phyloP scores from a whole-genome alignment of 768 basidiomycete genomes.

The Hypholoma fasciculare region DNA sequence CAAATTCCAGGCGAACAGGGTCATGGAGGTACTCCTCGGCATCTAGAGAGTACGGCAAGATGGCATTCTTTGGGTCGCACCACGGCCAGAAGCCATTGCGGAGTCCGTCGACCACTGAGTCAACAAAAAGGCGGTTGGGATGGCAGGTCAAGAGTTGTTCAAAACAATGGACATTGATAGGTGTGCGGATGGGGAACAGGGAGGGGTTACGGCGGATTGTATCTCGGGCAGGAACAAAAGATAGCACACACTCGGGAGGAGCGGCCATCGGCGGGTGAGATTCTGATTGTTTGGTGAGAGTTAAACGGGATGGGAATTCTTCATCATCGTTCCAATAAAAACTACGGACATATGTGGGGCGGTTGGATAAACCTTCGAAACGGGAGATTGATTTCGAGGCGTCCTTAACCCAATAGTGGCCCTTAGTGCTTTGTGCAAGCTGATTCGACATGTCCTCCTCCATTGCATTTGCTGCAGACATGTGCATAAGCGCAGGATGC shows the following conservation, averaged over 20 bases:
- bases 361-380: background rate
- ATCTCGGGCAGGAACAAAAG: background rate
- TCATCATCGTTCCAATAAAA: background rate
- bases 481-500: constrained; percentile 18
- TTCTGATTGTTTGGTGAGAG: background rate
- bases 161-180: background rate
- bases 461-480: constrained; percentile 14
- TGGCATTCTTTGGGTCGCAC: background rate
- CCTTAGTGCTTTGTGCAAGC: constrained; percentile 1
- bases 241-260: background rate
- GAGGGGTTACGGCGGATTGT: background rate
- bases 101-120: background rate
- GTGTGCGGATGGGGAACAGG: background rate
- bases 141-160: background rate
- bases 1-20: background rate
- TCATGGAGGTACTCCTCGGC: background rate
- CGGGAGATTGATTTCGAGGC: background rate
- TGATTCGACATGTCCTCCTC: background rate
- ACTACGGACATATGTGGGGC: background rate
- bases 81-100: background rate
- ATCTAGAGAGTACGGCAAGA: background rate
- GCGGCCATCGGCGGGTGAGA: background rate
- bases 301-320: background rate
- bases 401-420: background rate
- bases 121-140: background rate